phyloP scores from a whole-genome alignment of 805 yeast species.

The Kluyveromyces nonfermentans region DNA sequence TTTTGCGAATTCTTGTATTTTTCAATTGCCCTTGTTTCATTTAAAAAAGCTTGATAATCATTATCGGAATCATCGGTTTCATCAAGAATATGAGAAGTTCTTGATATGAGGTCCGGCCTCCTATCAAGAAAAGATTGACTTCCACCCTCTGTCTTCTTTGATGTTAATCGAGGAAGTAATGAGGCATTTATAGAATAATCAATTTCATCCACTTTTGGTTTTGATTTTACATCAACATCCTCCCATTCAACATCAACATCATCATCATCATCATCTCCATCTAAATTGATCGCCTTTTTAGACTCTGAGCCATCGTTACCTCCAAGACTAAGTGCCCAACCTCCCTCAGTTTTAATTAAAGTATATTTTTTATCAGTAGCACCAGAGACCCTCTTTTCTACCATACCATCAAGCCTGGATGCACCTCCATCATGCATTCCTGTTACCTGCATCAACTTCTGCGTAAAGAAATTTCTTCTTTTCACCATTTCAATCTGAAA shows the following conservation, averaged over 20 bases:
- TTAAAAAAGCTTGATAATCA: conserved; percentile 17
- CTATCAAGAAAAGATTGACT: conserved; percentile 26
- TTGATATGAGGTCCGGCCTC: conserved; percentile 16
- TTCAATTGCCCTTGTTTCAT: conserved; percentile 28
- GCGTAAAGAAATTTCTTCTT: conserved; percentile 84
- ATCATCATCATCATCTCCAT: conserved; percentile 30
- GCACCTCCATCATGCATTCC: conserved; percentile 59
- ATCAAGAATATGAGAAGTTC: conserved; percentile 8
- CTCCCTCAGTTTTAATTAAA: conserved; percentile 65
- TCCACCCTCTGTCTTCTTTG: conserved; percentile 14
- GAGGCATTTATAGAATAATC: conserved; percentile 36
- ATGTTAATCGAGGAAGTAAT: conserved; percentile 28
- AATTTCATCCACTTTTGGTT: conserved; percentile 12
- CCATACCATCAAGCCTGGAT: conserved; percentile 27
- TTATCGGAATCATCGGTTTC: conserved; percentile 12
- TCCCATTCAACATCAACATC: conserved; percentile 54
- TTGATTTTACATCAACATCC: conserved; percentile 43
- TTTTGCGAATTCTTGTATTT: conserved; percentile 33
- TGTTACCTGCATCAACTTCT: conserved; percentile 68
- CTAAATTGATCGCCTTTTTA: conserved; percentile 43
- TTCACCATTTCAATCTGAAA: conserved; percentile 92
- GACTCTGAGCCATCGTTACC: conserved; percentile 33
- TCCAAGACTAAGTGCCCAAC: conserved; percentile 69
- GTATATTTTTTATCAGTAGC: conserved; percentile 71
- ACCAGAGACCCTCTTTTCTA: conserved; percentile 57